These are phyloP conservation scores for Punctularia strigosozonata DNA, from an alignment of 768 basidiomycete species.

Conservation along the genomic window DNA sequence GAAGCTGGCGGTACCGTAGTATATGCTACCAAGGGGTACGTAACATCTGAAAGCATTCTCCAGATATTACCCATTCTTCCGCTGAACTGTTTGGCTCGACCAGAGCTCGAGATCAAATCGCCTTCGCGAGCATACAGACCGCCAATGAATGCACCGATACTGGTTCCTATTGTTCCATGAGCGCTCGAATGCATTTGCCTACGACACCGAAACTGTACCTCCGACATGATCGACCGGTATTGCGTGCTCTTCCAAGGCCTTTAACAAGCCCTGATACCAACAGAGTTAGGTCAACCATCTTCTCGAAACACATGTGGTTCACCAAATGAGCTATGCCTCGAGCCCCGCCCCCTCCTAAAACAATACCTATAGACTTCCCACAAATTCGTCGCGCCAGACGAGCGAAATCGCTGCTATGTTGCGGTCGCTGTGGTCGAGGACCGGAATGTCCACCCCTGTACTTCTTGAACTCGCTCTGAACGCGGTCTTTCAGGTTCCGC, in stretches of 20 bases:
- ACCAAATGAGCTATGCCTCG: constrained; percentile 72
- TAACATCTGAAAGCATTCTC: constrained; percentile 88
- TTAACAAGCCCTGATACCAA: constrained; percentile 59
- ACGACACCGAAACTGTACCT: constrained; percentile 28
- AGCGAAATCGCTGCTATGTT: constrained; percentile 85
- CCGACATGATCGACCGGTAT: constrained; percentile 93
- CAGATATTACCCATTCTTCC: constrained; percentile 89
- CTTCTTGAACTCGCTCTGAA: constrained; percentile 80
- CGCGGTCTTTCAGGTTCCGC: constrained; percentile 86
- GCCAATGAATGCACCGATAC: constrained; percentile 87
- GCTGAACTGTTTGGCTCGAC: constrained; percentile 85
- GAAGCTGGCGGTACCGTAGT: constrained; percentile 49
- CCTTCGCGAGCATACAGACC: constrained; percentile 93
- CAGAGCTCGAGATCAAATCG: constrained; percentile 76
- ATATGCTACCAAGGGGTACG: constrained; percentile 86
- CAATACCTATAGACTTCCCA: constrained; percentile 86
- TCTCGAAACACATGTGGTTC: constrained; percentile 13
- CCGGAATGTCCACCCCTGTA: constrained; percentile 61
- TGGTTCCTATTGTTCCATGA: constrained; percentile 41
- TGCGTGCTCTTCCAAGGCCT: constrained; percentile 82
- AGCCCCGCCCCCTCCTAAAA: constrained; percentile 96
- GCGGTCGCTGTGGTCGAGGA: constrained; percentile 61
- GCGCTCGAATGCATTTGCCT: not conserved
- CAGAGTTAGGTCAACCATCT: constrained; percentile 20
- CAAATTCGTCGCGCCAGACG: constrained; percentile 84